These are phyloP conservation scores for Aspergillus olivimuriae DNA, from an alignment of 495 filamentous ascomycete species.

Conservation along the genomic window DNA sequence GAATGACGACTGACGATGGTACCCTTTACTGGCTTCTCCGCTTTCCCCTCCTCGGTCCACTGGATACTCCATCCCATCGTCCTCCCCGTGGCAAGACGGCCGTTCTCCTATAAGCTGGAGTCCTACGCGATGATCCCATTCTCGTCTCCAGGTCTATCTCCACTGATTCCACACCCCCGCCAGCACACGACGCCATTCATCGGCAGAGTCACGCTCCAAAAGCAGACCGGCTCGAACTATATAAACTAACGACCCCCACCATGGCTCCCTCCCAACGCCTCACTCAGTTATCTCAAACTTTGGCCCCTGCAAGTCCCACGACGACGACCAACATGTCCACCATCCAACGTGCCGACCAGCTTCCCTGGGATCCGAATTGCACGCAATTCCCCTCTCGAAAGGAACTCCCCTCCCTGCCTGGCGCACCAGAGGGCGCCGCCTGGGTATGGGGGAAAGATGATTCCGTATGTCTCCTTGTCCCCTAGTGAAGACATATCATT, in stretches of 20 bases:
- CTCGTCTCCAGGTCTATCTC: no score
- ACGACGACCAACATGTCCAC: neutral
- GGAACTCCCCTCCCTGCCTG: constrained; percentile 42
- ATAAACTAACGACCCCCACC: no score
- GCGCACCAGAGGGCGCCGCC: constrained; percentile 43
- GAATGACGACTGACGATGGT: neutral
- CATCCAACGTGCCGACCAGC: constrained; percentile 19
- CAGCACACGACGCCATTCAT: no score
- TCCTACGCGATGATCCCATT: no score
- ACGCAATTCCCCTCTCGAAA: constrained; percentile 46
- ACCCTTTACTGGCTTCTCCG: neutral
- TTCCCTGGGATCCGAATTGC: constrained; percentile 51
- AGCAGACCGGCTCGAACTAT: no score
- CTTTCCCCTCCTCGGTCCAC: neutral
- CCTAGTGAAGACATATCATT: no score
- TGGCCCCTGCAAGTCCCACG: neutral
- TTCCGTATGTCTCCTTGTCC: constrained; percentile 39
- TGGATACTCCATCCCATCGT: no score
- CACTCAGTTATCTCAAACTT: constrained; percentile 1
- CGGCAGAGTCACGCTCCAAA: no score
- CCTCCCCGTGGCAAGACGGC: no score
- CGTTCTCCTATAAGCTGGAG: no score
- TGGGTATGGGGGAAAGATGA: constrained; percentile 63
- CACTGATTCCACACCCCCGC: no score
- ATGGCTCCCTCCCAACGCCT: constrained; percentile 9